Percentiles rank a stretch among this genome's conserved stretches.
phyloP scores from a whole-genome alignment of 192 early-diverging fungal species.

The Linnemannia schmuckeri region DNA sequence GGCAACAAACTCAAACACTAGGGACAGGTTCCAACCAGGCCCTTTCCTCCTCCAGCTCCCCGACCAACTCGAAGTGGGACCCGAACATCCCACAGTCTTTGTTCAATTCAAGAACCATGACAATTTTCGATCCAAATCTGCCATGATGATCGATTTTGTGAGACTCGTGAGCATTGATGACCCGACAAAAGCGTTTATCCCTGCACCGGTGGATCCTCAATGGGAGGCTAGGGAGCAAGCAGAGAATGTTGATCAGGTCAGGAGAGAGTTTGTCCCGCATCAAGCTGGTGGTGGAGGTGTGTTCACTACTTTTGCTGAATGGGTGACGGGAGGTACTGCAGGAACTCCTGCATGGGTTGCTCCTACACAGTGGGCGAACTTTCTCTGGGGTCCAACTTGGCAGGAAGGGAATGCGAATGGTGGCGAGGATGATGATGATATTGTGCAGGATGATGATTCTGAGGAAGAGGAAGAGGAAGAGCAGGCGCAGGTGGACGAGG shows the following conservation, averaged over 20 bases:
- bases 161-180: background rate
- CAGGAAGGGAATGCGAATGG: no score
- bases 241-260: background rate
- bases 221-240: background rate
- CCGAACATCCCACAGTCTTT: background rate
- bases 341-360: no score
- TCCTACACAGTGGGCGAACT: no score
- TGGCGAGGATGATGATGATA: no score
- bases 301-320: no score
- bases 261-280: no score
- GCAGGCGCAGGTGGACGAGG: no score
- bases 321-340: no score
- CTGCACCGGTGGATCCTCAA: background rate
- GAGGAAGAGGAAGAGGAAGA: no score
- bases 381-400: no score
- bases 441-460: no score
- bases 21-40: background rate
- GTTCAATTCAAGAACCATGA: background rate
- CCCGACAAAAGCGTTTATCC: background rate
- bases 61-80: background rate
- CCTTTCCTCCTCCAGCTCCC: background rate
- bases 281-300: no score
- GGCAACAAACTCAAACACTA: background rate
- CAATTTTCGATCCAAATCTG: background rate
- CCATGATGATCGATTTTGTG: background rate